phyloP scores from a whole-genome alignment of 306 rosid genomes.

The Prunus padus region DNA sequence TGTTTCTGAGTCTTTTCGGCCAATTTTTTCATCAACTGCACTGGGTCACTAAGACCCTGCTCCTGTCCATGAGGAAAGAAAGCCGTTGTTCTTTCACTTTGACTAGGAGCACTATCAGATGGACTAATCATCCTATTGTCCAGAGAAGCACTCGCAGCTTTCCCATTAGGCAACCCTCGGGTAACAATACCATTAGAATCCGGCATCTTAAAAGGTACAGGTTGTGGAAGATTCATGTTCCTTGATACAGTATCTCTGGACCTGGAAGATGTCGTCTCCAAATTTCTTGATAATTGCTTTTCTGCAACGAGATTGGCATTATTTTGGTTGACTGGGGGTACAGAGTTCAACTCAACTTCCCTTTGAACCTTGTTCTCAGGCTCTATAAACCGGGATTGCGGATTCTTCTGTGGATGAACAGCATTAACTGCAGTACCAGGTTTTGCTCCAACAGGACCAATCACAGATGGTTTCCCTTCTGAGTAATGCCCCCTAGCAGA shows the following conservation, averaged over 20 bases:
- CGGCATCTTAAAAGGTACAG: conserved; percentile 58
- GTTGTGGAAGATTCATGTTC: conserved; percentile 42
- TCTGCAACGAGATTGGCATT: conserved; percentile 51
- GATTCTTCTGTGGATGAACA: conserved; percentile 46
- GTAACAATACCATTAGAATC: conserved; percentile 54
- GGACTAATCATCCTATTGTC: conserved; percentile 51
- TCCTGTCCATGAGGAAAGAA: conserved; percentile 61
- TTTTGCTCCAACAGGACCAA: conserved; percentile 53
- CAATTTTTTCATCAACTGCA: conserved; percentile 72
- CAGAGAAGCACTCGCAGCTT: conserved; percentile 32
- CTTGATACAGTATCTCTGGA: conserved; percentile 56
- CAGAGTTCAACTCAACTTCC: conserved; percentile 74
- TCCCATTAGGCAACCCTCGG: conserved; percentile 73
- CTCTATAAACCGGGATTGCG: conserved; percentile 45
- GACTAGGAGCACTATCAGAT: conserved; percentile 57
- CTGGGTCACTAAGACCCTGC: conserved; percentile 71
- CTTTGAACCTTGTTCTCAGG: conserved; percentile 57
- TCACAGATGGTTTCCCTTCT: conserved; percentile 53
- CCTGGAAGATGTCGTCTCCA: conserved; percentile 51
- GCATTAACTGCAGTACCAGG: conserved; percentile 38
- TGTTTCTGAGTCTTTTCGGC: conserved; percentile 68
- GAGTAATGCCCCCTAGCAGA: conserved; percentile 46
- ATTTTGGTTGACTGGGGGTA: conserved; percentile 52
- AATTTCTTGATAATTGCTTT: conserved; percentile 50
- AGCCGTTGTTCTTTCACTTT: conserved; percentile 48